Evolutionary conservation across 495 filamentous ascomycete genomes (phyloP), one percentile per base, ranked within the genome.

Genomic region (Penicillium robsamsonii): DNA sequence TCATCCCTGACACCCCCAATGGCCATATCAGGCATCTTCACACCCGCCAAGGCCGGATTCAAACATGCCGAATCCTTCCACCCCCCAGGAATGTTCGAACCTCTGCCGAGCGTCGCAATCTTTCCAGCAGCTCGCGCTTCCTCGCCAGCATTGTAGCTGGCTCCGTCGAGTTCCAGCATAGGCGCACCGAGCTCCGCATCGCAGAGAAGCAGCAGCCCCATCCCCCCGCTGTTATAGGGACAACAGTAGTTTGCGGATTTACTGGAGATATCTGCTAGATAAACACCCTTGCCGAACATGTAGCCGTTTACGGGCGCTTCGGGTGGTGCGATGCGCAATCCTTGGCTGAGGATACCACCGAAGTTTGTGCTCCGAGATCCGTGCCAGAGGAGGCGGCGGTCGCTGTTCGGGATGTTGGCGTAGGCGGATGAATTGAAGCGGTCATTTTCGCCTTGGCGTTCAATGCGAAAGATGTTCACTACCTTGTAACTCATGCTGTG

Each of bases 211-310:
- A 89, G 66, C 1, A 87, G 70, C 5, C 83, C 86, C 73, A 80
- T 85, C 11, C 76, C 74, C 10, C 78, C 83, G 42, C 78, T 79
- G 58, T 81, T 79, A 6, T 70, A 70, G 4, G 81, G 62, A 2
- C 68, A 79, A 67, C 90, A 94, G 73, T 95, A 96, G 57, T 84
- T 82, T 20, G 90, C 90, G 5, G 87, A 90, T 70, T 92, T 89
- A 67, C 74, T 82, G 58, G 83, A 87, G 71, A 89, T 88, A 63
- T 96, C 92, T 12, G 92, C 91, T 2, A 96, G 77, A 66, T 96
- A 96, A 42, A 96, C 84, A n/a, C 91, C 92, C 56, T 94, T 92
- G 59, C 87, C 91, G 59, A 94, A 95, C 77, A 84, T 85, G 70
- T 92, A 91, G 1, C 90, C 90, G 46, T 76, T 82, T 3, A 85